Evolutionary conservation across 345 rosid species (phyloP), one percentile per base, ranked within the genome.

Genomic region (Gynandropsis gynandra): DNA sequence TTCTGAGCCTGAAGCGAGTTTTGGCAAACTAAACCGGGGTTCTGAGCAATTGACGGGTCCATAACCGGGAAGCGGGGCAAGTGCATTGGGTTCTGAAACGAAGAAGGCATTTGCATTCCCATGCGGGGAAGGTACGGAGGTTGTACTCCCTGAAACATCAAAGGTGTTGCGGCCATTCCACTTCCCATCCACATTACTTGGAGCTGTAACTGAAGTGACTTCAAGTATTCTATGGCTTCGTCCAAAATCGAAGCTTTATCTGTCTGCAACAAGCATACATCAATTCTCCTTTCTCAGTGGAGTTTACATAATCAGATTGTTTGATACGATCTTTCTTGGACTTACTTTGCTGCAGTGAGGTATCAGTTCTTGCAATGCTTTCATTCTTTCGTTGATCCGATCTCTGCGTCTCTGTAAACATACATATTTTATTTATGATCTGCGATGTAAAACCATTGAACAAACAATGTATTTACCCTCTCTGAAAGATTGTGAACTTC

Each of bases 131-230:
- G 60, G 32, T 75, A 79, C 33, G 44, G 50, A 35, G 71, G 80
- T 43, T 81, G 97, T 14, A 80, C 60, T 44, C 94, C 90, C 8
- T 85, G 83, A 65, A 83, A 86, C 90, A 89, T 80, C 81, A 80
- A n/a, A n/a, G n/a, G n/a, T n/a, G n/a, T n/a, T n/a, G n/a, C n/a
- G n/a, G n/a, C n/a, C n/a, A n/a, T 83, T 72, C 89, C 76, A 66
- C 71, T 75, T 20, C 97, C 90, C 86, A 86, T 80, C 83, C 95
- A 86, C 90, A 86, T 83, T 52, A 86, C 69, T 88, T 89, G 97
- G 38, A 89, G 80, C 66, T 89, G 97, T 65, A 81, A 63, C 64
- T 89, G 97, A 61, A 89, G 95, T 21, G 97, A 89, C 67, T 86
- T 89, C 72, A 89, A 57, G 67, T 89, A 89, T 33, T 86, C 86